Evolutionary conservation across 73 alveolate genomes (phyloP).

Genomic region (Blepharisma stoltei): DNA sequence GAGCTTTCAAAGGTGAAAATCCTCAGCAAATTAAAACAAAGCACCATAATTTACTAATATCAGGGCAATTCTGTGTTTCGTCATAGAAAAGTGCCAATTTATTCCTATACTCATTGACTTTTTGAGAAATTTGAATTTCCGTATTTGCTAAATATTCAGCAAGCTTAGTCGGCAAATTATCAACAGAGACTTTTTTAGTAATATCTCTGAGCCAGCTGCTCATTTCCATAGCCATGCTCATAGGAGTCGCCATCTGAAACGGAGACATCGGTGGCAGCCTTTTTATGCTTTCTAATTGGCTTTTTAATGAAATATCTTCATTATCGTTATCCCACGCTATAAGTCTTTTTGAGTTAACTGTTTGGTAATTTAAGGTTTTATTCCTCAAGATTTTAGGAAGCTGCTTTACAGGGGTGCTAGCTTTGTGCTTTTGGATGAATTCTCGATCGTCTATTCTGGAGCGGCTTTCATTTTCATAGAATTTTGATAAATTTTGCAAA

Average conservation of each 20-base stretch:
- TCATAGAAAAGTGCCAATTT: neutral
- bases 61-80: neutral
- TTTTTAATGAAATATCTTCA: neutral
- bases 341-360: conserved; percentile 5
- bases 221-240: conserved; percentile 56
- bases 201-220: conserved; percentile 54
- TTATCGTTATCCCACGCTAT: conserved; percentile 8
- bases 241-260: conserved; percentile 35
- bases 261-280: no score
- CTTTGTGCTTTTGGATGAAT: neutral
- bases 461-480: neutral
- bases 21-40: no score
- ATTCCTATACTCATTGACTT: neutral
- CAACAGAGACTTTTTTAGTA: conserved; percentile 34
- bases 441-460: neutral
- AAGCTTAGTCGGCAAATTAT: neutral
- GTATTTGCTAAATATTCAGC: neutral
- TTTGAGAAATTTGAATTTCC: neutral
- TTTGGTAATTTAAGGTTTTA: neutral
- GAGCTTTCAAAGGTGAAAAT: no score
- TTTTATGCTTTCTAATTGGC: neutral
- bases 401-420: conserved; percentile 20
- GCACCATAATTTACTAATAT: no score
- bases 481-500: neutral
- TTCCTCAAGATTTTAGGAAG: neutral